Base-by-base conservation (phyloP, 176 grass and related monocot species). In the Paspalum notatum region DNA sequence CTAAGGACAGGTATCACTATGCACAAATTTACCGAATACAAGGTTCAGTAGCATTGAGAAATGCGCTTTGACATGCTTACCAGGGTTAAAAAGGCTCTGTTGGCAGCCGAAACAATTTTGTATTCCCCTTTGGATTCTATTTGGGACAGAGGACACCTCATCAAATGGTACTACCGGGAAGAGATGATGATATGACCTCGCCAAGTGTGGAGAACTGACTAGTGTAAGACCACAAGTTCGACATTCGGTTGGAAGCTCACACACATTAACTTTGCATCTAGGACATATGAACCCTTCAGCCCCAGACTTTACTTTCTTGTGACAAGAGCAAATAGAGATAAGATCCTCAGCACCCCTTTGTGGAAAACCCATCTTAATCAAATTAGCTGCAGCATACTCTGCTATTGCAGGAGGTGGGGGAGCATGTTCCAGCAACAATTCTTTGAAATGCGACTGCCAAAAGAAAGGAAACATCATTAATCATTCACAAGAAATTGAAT, bases 291-390 rank as follows among this genome's bases (percentile, higher is more conserved):
- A 99, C 50, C 97, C 97, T 76, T 91, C 92, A 85, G 83, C 83
- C 71, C 87, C 97, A 62, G 59, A 90, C 68, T 99, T 99, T 65
- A 85, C 82, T 71, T 93, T 94, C 82, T 93, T 99, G 89, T 99
- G 97, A 71, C 97, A 99, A 81, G 93, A 99, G 78, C 97, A 99
- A 64, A 99, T 95, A 62, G 97, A 95, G 41, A 99, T 85, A 74
- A 90, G 92, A 79, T 94, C 97, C 78, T 99, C 97, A 20, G 93
- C 84, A 20, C 97, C 97, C 90, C 97, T 93, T 80, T 99, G 97
- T 20, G 97, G 97, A 73, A 99, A 99, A 12, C 97, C 97, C 93
- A 99, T 99, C 87, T 93, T 99, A 83, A 96, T 95, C 79, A 99
- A 91, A 91, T 91, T 99, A 66, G 97, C 86, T 65, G 88, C 79